Evolutionary conservation across 805 yeast species (phyloP).

Genomic region (Priceomyces medius): DNA sequence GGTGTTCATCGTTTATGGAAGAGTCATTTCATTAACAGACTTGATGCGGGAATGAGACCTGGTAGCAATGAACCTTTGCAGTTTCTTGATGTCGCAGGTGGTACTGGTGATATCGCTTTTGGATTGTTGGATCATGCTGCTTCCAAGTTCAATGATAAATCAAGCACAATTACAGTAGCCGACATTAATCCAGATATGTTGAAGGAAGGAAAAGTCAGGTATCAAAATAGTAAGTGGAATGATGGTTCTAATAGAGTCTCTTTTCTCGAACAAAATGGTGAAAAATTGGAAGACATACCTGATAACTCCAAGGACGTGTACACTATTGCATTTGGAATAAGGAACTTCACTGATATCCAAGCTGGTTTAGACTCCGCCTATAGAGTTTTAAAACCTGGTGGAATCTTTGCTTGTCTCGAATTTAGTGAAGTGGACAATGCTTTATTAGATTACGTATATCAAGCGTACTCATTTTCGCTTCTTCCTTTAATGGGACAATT

Average conservation of each 20-base stretch:
- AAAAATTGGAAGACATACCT: constrained; percentile 75
- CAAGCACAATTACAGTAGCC: constrained; percentile 82
- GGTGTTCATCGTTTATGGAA: constrained; percentile 97
- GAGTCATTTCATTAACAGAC: constrained; percentile 77
- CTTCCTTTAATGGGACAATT: constrained; percentile 95
- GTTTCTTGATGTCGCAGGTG: constrained; percentile 97
- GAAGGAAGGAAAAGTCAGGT: constrained; percentile 83
- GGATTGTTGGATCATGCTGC: constrained; percentile 92
- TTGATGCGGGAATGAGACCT: constrained; percentile 93
- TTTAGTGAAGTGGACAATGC: constrained; percentile 89
- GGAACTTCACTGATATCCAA: constrained; percentile 93
- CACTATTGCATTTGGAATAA: constrained; percentile 95
- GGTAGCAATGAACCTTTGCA: constrained; percentile 74
- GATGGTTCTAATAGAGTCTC: constrained; percentile 62
- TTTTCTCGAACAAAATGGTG: constrained; percentile 92
- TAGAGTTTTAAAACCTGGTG: constrained; percentile 95
- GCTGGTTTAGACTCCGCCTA: constrained; percentile 94
- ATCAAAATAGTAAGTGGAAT: constrained; percentile 56
- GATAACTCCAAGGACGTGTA: constrained; percentile 91
- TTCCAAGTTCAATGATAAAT: constrained; percentile 66
- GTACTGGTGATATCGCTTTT: constrained; percentile 97
- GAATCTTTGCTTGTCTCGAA: constrained; percentile 94
- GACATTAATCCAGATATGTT: constrained; percentile 97
- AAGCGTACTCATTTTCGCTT: constrained; percentile 81
- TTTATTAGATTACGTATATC: constrained; percentile 70